Evolutionary conservation across 169 alveolate species (phyloP), one percentile per base, ranked within the genome.

Genomic region (Eimeria tenella): DNA sequence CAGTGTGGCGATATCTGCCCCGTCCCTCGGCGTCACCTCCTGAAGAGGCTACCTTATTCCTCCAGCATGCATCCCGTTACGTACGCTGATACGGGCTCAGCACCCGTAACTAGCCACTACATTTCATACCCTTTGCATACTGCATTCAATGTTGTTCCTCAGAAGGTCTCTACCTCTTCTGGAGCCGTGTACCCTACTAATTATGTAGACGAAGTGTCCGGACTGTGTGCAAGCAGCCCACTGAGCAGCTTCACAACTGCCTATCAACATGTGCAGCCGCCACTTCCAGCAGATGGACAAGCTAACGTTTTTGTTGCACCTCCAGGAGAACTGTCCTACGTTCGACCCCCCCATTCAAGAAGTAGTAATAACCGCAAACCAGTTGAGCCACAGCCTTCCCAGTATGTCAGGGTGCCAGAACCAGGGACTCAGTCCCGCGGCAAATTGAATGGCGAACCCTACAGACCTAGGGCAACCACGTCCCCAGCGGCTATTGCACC

Each of bases 401-500:
- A 56, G 42, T 17, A 15, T 7, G 49, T 83, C 19, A 60, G 25
- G 62, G 77, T 83, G 75, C 90, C 90, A 13, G 75, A 83, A 60
- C 71, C 90, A 15, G 90, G 90, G 4, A 83, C 90, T 4, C 90
- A 83, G 90, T 25, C 65, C 15, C 73, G 62, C 49, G 90, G 77
- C 62, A 83, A 31, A 21, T 13, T 58, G n/a, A 60, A 58, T 21
- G 50, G 21, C 60, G 90, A 83, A 83, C 71, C 63, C 15, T 7
- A 56, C 5, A 53, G 31, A 9, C 90, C 90, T n/a, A 83, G 90
- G 50, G 73, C 90, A 23, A 58, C 75, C 7, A 83, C 90, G 17
- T 58, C 90, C 1, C 88, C 88, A 4, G 90, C 75, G 17, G 90
- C 25, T 4, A 23, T 60, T 25, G 63, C 62, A 4, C 58, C 70